These are phyloP conservation scores for Ogataea haglerorum DNA, from an alignment of 805 yeast genomes.

Conservation along the genomic window DNA sequence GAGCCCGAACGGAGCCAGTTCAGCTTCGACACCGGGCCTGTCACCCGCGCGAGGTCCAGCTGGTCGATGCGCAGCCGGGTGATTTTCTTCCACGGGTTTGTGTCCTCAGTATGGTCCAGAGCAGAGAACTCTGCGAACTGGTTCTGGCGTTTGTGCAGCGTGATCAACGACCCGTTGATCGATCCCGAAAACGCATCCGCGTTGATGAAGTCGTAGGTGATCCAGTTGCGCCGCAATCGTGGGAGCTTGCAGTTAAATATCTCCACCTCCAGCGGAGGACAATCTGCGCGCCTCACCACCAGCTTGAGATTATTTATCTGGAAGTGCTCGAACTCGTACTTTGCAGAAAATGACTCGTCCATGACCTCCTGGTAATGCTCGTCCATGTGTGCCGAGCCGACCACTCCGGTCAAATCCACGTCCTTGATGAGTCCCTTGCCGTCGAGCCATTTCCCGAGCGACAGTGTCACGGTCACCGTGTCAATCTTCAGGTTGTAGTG, in stretches of 20 bases:
- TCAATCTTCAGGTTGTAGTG: slow-evolving; percentile 38
- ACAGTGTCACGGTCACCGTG: slow-evolving; percentile 42
- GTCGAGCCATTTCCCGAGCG: slow-evolving; percentile 53
- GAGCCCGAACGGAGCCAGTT: slow-evolving; percentile 74
- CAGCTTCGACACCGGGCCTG: slow-evolving; percentile 42
- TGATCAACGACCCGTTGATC: slow-evolving; percentile 69
- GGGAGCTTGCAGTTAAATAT: slow-evolving; percentile 67
- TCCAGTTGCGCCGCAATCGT: slow-evolving; percentile 52
- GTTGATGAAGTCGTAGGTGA: slow-evolving; percentile 63
- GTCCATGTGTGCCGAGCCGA: slow-evolving; percentile 33
- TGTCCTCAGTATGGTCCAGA: slow-evolving; percentile 25
- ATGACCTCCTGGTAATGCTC: slow-evolving; percentile 13
- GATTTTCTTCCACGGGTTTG: slow-evolving; percentile 46
- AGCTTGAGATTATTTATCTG: slow-evolving; percentile 52
- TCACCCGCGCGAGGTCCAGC: slow-evolving; percentile 31
- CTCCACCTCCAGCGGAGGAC: slow-evolving; percentile 44
- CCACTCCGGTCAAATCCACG: slow-evolving; percentile 46
- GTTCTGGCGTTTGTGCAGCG: slow-evolving; percentile 71
- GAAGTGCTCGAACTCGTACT: slow-evolving; percentile 39
- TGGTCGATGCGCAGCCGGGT: slow-evolving; percentile 43
- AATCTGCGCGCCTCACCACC: slow-evolving; percentile 14
- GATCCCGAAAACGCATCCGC: slow-evolving; percentile 73
- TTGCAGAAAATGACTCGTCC: slow-evolving; percentile 25
- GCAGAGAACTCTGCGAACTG: slow-evolving; percentile 44
- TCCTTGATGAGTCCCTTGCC: slow-evolving; percentile 52